Percentiles rank a stretch among this genome's conserved stretches.
These are phyloP conservation scores for Clitopilus hobsonii DNA, from an alignment of 768 basidiomycete species.

Conservation along the genomic window DNA sequence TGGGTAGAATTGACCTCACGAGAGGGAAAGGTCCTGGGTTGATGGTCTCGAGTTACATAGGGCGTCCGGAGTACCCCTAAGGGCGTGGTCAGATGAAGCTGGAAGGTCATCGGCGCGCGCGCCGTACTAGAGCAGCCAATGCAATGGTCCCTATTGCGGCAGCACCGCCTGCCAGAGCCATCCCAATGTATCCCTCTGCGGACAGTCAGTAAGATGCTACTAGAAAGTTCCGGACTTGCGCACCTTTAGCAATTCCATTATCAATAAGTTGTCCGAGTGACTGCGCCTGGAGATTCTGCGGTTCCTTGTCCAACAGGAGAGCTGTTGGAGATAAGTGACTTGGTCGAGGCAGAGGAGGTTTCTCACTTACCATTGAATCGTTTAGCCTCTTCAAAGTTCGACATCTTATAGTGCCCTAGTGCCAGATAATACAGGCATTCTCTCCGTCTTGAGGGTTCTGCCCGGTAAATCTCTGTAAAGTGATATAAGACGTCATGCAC, in stretches of 20 bases:
- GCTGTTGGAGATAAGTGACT: slow-evolving; percentile 36
- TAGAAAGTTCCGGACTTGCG: background rate
- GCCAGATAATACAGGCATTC: slow-evolving; percentile 98
- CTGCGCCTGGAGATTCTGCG: slow-evolving; percentile 88
- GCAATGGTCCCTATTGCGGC: slow-evolving; percentile 80
- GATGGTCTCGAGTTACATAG: background rate
- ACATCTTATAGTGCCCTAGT: slow-evolving; percentile 94
- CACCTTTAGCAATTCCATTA: slow-evolving; percentile 72
- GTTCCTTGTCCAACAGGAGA: slow-evolving; percentile 86
- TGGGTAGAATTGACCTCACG: too few species aligned
- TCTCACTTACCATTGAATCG: slow-evolving; percentile 81
- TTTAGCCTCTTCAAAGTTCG: slow-evolving; percentile 88
- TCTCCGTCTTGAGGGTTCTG: slow-evolving; percentile 79
- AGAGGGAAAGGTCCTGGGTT: too few species aligned
- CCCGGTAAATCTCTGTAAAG: slow-evolving; percentile 79
- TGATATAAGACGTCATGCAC: slow-evolving; percentile 8
- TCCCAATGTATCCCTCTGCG: slow-evolving; percentile 95
- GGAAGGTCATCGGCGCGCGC: slow-evolving; percentile 49
- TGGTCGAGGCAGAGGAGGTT: background rate
- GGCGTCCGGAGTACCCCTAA: background rate
- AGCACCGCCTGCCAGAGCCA: slow-evolving; percentile 90
- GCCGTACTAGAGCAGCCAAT: slow-evolving; percentile 78
- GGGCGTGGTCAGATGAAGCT: background rate
- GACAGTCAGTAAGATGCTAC: slow-evolving; percentile 5
- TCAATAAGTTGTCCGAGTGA: slow-evolving; percentile 86